Evolutionary conservation across 495 filamentous ascomycete genomes (phyloP).

Genomic region (Neurospora sp.): DNA sequence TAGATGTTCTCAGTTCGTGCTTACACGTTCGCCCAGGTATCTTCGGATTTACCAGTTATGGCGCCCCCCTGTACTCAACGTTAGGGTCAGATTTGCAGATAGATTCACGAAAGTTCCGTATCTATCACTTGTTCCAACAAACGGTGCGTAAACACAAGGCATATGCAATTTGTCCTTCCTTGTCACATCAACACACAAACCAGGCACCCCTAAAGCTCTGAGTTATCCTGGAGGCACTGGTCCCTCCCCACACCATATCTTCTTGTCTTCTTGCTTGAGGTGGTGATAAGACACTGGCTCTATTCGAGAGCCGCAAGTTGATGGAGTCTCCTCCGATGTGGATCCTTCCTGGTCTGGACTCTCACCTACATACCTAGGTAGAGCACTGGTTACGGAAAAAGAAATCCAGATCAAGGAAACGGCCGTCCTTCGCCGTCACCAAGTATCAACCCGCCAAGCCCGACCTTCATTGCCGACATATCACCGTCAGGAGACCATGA

Average conservation of each 20-base stretch:
- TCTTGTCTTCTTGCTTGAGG: not conserved
- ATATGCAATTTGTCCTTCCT: not conserved
- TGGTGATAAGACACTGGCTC: not conserved
- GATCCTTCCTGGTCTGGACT: not conserved
- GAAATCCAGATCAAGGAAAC: not conserved
- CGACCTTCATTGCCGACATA: not conserved
- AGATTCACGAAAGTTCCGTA: not conserved
- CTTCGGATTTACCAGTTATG: not conserved
- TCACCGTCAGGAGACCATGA: not conserved
- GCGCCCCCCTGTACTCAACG: not conserved
- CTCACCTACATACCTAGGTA: not conserved
- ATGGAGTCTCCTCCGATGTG: not conserved
- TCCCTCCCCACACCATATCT: not conserved
- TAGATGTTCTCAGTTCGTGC: not conserved
- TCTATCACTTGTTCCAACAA: not conserved
- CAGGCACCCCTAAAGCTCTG: not conserved
- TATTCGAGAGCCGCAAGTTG: not conserved
- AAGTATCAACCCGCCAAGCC: not conserved
- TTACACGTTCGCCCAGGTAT: not conserved
- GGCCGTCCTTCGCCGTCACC: not conserved
- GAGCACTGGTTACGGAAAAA: not conserved
- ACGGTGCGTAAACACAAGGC: not conserved
- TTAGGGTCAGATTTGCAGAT: not conserved
- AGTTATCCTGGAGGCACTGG: not conserved
- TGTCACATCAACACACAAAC: not conserved